Evolutionary conservation across 495 filamentous ascomycete genomes (phyloP).

Genomic region (Aspergillus indologenus): DNA sequence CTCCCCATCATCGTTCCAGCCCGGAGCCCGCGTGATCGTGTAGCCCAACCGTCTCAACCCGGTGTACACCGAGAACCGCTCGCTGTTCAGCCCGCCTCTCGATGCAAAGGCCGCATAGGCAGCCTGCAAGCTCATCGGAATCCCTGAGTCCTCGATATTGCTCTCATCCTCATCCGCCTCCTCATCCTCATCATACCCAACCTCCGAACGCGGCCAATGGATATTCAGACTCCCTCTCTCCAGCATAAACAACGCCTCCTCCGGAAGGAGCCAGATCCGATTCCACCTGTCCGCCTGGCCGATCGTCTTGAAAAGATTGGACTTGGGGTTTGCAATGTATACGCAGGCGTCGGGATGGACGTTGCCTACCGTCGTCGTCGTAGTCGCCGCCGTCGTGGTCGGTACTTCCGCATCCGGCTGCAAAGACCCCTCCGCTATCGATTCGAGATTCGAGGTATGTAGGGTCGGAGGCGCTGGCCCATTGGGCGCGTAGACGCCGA

Average conservation of each 20-base stretch:
- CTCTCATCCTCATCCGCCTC: conserved; percentile 18
- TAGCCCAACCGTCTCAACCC: conserved; percentile 83
- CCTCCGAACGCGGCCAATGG: conserved; percentile 62
- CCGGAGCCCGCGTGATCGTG: conserved; percentile 65
- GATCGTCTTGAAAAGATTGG: conserved; percentile 54
- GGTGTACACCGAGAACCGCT: conserved; percentile 82
- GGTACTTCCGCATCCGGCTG: conserved; percentile 9
- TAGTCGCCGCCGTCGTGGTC: conserved; percentile 11
- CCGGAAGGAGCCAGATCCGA: conserved; percentile 78
- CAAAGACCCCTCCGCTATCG: conserved; percentile 22
- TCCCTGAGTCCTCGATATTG: conserved; percentile 53
- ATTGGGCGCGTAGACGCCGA: conserved; percentile 52
- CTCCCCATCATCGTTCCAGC: conserved; percentile 41
- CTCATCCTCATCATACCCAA: conserved; percentile 23
- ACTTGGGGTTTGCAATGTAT: conserved; percentile 44
- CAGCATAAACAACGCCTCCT: conserved; percentile 85
- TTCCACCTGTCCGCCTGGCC: conserved; percentile 56
- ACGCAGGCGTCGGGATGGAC: conserved; percentile 41
- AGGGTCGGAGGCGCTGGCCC: conserved; percentile 33
- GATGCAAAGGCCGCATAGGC: conserved; percentile 80
- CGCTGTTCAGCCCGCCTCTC: conserved; percentile 62
- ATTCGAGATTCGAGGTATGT: conserved; percentile 10
- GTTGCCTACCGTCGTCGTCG: conserved; percentile 16
- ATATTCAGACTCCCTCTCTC: conserved; percentile 85
- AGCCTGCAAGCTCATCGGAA: conserved; percentile 86